Evolutionary conservation across 2,329 filamentous ascomycete genomes (phyloP).

Genomic region (Fusarium devonianum): DNA sequence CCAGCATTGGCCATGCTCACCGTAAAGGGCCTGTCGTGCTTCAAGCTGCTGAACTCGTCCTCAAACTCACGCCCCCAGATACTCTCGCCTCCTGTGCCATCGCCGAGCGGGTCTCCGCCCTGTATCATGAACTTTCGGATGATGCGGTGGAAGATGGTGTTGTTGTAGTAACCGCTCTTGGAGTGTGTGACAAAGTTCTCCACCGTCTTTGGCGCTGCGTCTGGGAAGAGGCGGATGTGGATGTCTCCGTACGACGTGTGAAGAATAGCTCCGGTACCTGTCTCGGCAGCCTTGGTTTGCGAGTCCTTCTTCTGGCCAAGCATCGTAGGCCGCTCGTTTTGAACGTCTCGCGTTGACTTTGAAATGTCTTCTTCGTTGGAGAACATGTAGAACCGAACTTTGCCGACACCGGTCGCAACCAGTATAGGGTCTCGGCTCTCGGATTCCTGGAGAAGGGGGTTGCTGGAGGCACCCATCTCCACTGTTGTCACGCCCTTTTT

Average conservation of each 20-base stretch:
- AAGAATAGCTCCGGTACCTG: conserved; percentile 80
- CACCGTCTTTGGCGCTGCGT: conserved; percentile 90
- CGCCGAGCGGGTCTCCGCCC: conserved; percentile 91
- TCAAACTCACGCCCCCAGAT: conserved; percentile 95
- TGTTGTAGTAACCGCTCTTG: conserved; percentile 93
- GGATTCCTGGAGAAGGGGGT: conserved; percentile 90
- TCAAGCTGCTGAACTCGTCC: conserved; percentile 90
- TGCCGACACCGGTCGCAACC: conserved; percentile 81
- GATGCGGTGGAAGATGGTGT: conserved; percentile 95
- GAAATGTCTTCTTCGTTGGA: conserved; percentile 86
- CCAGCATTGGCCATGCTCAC: conserved; percentile 98
- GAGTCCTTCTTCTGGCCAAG: conserved; percentile 64
- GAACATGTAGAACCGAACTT: conserved; percentile 97
- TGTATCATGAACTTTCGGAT: conserved; percentile 99
- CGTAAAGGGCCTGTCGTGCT: conserved; percentile 95
- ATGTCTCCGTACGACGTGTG: conserved; percentile 97
- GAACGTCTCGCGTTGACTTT: conserved; percentile 86
- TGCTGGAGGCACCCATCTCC: conserved; percentile 94
- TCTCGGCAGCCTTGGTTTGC: conserved; percentile 67
- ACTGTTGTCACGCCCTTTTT: conserved; percentile 94
- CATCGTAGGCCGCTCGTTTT: conserved; percentile 88
- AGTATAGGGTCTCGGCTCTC: conserved; percentile 91
- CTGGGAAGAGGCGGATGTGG: conserved; percentile 89
- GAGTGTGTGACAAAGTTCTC: conserved; percentile 97
- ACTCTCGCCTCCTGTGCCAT: conserved; percentile 85